Percentiles rank a stretch among this genome's conserved stretches.
Evolutionary conservation across 1,284 basidiomycete genomes (phyloP).

Genomic region (Ustanciosporium gigantosporum): DNA sequence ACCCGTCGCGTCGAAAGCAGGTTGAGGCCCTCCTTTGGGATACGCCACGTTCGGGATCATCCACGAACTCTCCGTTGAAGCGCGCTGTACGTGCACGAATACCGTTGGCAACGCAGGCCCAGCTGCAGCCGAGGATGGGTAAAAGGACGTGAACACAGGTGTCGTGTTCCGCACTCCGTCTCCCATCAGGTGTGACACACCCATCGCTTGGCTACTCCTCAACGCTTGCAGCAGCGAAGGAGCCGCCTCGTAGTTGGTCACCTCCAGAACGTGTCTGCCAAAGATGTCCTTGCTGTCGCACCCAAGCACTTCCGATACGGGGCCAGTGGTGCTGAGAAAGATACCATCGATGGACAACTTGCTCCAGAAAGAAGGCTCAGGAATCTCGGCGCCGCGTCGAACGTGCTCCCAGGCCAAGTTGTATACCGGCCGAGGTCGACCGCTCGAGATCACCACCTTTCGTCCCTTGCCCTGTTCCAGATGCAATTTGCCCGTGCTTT

Average conservation of each 20-base stretch:
- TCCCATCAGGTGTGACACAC: conserved; percentile 43
- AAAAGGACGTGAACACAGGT: conserved; percentile 49
- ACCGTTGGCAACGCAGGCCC: conserved; percentile 40
- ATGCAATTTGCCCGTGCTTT: conserved; percentile 53
- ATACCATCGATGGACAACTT: conserved; percentile 52
- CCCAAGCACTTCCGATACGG: conserved; percentile 35
- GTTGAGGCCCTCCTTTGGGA: conserved; percentile 35
- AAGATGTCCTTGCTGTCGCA: conserved; percentile 36
- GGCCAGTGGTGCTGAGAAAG: conserved; percentile 42
- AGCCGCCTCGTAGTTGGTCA: conserved; percentile 45
- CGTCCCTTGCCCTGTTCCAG: conserved; percentile 58
- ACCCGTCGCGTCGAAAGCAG: conserved; percentile 28
- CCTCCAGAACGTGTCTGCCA: conserved; percentile 41
- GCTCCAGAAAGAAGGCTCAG: conserved; percentile 48
- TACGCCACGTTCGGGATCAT: conserved; percentile 40
- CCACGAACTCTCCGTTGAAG: conserved; percentile 35
- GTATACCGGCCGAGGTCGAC: conserved; percentile 48
- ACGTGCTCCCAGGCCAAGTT: conserved; percentile 51
- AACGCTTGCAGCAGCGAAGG: conserved; percentile 46
- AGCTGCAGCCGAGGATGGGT: conserved; percentile 41
- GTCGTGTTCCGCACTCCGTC: conserved; percentile 30
- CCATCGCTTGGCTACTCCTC: conserved; percentile 32
- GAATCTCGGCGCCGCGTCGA: conserved; percentile 24
- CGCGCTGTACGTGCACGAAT: conserved; percentile 43
- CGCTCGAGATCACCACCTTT: conserved; percentile 56